phyloP scores from a whole-genome alignment of 805 yeast species.

The Candida golubevii region DNA sequence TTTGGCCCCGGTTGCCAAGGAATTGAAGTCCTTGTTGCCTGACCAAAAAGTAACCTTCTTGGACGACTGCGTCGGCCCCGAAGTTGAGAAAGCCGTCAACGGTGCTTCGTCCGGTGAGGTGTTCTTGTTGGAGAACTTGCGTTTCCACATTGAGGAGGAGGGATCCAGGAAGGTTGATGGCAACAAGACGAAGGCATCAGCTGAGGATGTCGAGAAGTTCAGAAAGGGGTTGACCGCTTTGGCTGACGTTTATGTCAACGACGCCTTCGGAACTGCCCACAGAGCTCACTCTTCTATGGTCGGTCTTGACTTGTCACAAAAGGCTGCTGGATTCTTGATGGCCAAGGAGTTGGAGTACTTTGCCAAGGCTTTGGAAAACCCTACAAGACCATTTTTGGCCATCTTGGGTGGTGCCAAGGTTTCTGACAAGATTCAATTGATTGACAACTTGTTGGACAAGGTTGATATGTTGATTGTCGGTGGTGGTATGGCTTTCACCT shows the following conservation, averaged over 20 bases:
- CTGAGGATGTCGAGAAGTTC: conserved; percentile 79
- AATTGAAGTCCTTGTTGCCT: conserved; percentile 69
- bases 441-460: conserved; percentile 94
- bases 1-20: conserved; percentile 87
- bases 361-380: conserved; percentile 98
- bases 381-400: conserved; percentile 96
- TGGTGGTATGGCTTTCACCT: conserved; percentile 99
- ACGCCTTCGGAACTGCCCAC: conserved; percentile 95
- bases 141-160: conserved; percentile 98
- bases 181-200: conserved; percentile 87
- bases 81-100: conserved; percentile 77
- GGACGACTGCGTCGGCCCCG: conserved; percentile 86
- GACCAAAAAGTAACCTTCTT: conserved; percentile 72
- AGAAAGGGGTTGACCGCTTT: conserved; percentile 84
- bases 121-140: conserved; percentile 90
- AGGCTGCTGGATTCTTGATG: conserved; percentile 98
- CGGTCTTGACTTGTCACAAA: conserved; percentile 90
- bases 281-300: conserved; percentile 99
- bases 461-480: conserved; percentile 93
- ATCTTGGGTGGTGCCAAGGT: conserved; percentile 99
- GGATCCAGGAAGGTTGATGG: conserved; percentile 88
- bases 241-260: conserved; percentile 97
- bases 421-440: conserved; percentile 96
- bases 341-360: conserved; percentile 96
- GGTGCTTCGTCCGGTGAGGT: conserved; percentile 74